phyloP scores from a whole-genome alignment of 805 yeast genomes.

The Huiozyma sinensis region DNA sequence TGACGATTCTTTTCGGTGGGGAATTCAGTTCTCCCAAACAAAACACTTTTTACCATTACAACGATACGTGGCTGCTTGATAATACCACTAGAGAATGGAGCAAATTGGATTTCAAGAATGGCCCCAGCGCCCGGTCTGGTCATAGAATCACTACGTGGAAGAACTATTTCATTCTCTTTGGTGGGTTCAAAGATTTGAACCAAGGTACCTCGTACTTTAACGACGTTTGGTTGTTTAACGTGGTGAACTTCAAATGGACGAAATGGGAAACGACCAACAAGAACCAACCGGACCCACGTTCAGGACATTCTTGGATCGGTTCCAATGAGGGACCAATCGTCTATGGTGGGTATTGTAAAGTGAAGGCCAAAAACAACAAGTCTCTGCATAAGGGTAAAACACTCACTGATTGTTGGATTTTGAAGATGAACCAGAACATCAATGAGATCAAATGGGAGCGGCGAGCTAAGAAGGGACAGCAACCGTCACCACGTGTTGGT shows the following conservation, averaged over 20 bases:
- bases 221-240: conserved; percentile 89
- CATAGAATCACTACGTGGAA: conserved; percentile 89
- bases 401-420: conserved; percentile 72
- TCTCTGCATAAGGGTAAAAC: conserved; percentile 88
- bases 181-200: conserved; percentile 91
- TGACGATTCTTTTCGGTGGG: conserved; percentile 84
- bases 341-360: conserved; percentile 88
- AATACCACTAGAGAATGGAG: conserved; percentile 81
- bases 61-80: conserved; percentile 92
- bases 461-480: conserved; percentile 78
- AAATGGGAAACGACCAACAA: conserved; percentile 79
- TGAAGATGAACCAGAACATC: conserved; percentile 79
- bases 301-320: conserved; percentile 85
- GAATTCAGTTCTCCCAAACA: conserved; percentile 96
- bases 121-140: conserved; percentile 85
- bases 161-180: conserved; percentile 72
- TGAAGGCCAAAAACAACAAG: conserved; percentile 43
- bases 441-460: conserved; percentile 74
- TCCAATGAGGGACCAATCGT: conserved; percentile 70
- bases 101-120: conserved; percentile 50
- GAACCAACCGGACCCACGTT: conserved; percentile 77
- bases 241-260: conserved; percentile 81
- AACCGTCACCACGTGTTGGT: conserved; percentile 91
- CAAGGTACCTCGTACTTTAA: conserved; percentile 68
- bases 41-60: conserved; percentile 88